Conservation (phyloP, 2,329 filamentous ascomycete genomes). For the Monilinia aucupariae region DNA sequence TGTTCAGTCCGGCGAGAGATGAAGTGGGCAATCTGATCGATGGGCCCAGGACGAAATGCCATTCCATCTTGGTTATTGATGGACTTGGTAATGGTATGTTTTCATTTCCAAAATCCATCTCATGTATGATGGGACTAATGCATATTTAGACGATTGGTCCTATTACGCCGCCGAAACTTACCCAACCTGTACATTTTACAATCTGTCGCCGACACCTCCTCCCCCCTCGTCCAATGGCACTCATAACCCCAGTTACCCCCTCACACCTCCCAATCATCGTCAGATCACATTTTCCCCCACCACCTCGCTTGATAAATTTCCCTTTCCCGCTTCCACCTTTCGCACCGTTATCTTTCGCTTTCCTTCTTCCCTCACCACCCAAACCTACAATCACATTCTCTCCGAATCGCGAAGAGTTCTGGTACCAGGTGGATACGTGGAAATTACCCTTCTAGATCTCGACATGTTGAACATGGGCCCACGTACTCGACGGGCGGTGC, state of each 20-base stretch:
- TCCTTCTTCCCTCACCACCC: constrained; percentile 61
- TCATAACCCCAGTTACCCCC: constrained; percentile 44
- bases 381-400: constrained; percentile 64
- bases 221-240: constrained; percentile 39
- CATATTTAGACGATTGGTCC: constrained; percentile 64
- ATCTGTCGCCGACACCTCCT: constrained; percentile 54
- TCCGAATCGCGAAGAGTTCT: constrained; percentile 72
- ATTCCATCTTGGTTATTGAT: constrained; percentile 69
- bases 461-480: constrained; percentile 80
- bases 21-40: constrained; percentile 54
- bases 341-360: constrained; percentile 73
- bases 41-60: constrained; percentile 44
- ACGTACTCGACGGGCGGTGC: constrained; percentile 60
- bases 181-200: constrained; percentile 68
- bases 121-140: neutral
- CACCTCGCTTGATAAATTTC: constrained; percentile 51
- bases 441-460: constrained; percentile 70
- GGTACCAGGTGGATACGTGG: constrained; percentile 72
- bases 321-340: constrained; percentile 72
- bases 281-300: constrained; percentile 57
- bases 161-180: constrained; percentile 81
- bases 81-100: constrained; percentile 64
- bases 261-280: constrained; percentile 64
- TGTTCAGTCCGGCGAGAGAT: constrained; percentile 74
- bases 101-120: neutral